Percentiles rank a stretch among this genome's conserved stretches.
phyloP scores from a whole-genome alignment of 257 asterid genomes.

The Solanum peruvianum region DNA sequence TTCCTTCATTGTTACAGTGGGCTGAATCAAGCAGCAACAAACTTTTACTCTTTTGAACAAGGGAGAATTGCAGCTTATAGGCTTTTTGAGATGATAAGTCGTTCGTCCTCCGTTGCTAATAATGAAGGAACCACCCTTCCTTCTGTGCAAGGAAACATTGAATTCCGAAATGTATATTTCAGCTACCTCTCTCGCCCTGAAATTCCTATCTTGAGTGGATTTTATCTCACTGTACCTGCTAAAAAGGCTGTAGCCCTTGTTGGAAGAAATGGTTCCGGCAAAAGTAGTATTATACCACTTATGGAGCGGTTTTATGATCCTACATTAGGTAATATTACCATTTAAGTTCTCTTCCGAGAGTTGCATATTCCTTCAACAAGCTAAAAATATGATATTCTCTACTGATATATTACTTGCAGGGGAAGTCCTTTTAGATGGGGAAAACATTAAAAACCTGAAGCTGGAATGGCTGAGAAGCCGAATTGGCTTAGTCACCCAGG shows the following conservation, averaged over 20 bases:
- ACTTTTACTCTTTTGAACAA: slow-evolving; percentile 95
- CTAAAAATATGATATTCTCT: neutral
- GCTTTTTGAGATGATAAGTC: slow-evolving; percentile 91
- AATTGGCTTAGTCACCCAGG: slow-evolving; percentile 97
- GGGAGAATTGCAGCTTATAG: slow-evolving; percentile 99
- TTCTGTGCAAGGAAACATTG: slow-evolving; percentile 93
- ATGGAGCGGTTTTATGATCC: slow-evolving; percentile 99
- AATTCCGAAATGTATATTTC: slow-evolving; percentile 96
- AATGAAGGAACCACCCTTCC: slow-evolving; percentile 78
- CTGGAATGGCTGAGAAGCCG: slow-evolving; percentile 97
- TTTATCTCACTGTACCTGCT: slow-evolving; percentile 95
- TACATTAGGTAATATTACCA: slow-evolving; percentile 59
- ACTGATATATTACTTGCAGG: slow-evolving; percentile 37
- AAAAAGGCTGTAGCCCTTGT: slow-evolving; percentile 98
- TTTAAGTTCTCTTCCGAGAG: neutral
- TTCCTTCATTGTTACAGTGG: slow-evolving; percentile 41
- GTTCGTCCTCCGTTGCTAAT: slow-evolving; percentile 71
- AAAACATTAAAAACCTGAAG: slow-evolving; percentile 87
- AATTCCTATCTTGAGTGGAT: slow-evolving; percentile 97
- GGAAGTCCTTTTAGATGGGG: slow-evolving; percentile 98
- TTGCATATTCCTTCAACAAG: neutral
- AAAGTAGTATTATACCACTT: slow-evolving; percentile 97
- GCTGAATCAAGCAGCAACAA: slow-evolving; percentile 98
- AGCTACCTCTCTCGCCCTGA: slow-evolving; percentile 98
- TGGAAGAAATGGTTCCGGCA: slow-evolving; percentile 98